Evolutionary conservation across 108 stramenopile species (phyloP).

Genomic region (Tribonema minus): DNA sequence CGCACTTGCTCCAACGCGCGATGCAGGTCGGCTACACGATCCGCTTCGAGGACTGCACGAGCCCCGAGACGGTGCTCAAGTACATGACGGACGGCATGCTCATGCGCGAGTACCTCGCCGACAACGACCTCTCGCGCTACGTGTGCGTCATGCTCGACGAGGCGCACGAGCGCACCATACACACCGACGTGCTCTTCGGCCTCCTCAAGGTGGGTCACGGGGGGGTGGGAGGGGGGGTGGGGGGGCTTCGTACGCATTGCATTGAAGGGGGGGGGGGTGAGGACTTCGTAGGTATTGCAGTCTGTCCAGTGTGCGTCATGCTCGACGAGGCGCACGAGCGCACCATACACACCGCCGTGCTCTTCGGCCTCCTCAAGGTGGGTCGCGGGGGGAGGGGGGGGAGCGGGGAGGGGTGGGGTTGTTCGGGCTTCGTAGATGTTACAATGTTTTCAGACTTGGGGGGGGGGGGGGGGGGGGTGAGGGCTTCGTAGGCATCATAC

Average conservation of each 20-base stretch:
- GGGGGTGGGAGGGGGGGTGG: too few species aligned
- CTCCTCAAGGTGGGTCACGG: constrained; percentile 86
- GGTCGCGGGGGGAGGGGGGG: too few species aligned
- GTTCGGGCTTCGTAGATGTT: too few species aligned
- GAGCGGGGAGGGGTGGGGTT: too few species aligned
- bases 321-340: constrained; percentile 98
- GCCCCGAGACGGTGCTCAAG: constrained; percentile 77
- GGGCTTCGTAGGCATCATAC: constrained; percentile 96
- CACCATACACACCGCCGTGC: constrained; percentile 95
- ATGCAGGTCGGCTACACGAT: constrained; percentile 96
- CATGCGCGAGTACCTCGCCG: constrained; percentile 71
- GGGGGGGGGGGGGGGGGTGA: constrained; percentile 88
- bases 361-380: constrained; percentile 92
- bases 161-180: constrained; percentile 97
- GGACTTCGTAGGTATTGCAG: constrained; percentile 70
- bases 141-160: constrained; percentile 85
- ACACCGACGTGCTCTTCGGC: constrained; percentile 97
- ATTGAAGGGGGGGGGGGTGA: too few species aligned
- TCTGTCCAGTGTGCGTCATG: constrained; percentile 82
- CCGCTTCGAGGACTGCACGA: constrained; percentile 96
- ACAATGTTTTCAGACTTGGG: too few species aligned
- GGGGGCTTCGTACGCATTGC: too few species aligned
- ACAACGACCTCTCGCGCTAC: constrained; percentile 75
- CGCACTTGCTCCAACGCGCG: too few species aligned
- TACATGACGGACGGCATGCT: constrained; percentile 99